Conservation (phyloP, 352 stramenopile species). For the Thalassiosira delicatula region DNA sequence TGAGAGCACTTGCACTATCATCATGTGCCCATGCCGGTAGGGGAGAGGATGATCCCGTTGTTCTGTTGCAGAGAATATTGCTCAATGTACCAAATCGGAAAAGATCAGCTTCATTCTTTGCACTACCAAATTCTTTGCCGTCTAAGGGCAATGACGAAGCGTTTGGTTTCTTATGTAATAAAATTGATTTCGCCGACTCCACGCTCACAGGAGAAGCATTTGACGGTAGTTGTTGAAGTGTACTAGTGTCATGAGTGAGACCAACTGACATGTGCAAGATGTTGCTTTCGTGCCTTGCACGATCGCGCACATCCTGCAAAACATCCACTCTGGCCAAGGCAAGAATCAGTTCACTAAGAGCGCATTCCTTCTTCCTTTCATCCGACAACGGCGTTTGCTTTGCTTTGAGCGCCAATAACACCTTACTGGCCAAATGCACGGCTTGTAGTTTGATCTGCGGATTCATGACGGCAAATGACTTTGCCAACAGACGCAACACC, state of each 20-base stretch:
- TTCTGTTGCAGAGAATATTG: constrained; percentile 73
- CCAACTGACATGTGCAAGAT: constrained; percentile 73
- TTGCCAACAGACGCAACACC: constrained; percentile 69
- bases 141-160: constrained; percentile 77
- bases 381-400: constrained; percentile 16
- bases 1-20: constrained; percentile 71
- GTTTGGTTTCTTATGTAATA: constrained; percentile 90
- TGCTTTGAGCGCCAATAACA: constrained; percentile 63
- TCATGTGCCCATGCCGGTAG: constrained; percentile 76
- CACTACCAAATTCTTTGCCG: constrained; percentile 83
- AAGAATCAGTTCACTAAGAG: constrained; percentile 80
- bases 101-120: constrained; percentile 67
- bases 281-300: constrained; percentile 71
- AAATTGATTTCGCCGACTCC: constrained; percentile 90
- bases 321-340: constrained; percentile 79
- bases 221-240: constrained; percentile 54
- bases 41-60: constrained; percentile 61
- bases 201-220: constrained; percentile 77
- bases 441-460: constrained; percentile 74
- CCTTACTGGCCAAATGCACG: constrained; percentile 81
- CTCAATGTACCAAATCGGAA: constrained; percentile 84
- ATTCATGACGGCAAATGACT: constrained; percentile 68
- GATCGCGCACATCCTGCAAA: constrained; percentile 77
- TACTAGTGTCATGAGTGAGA: constrained; percentile 72
- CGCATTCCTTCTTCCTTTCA: constrained; percentile 32